These are phyloP conservation scores for Diplocarpon rosae DNA, from an alignment of 2,329 filamentous ascomycete genomes.

Conservation along the genomic window DNA sequence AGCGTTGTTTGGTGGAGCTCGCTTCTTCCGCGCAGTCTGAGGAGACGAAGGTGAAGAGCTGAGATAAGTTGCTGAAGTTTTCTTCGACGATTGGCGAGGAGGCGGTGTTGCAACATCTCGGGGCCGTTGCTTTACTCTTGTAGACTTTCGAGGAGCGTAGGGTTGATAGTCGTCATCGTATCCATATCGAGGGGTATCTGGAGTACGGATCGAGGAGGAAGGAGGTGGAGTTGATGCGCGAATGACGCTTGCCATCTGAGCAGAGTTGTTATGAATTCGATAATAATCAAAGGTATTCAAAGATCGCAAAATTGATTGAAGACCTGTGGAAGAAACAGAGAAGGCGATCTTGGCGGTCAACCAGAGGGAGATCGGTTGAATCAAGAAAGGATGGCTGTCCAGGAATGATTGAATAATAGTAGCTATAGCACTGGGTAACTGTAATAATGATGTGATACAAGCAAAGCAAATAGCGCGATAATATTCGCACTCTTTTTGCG, in stretches of 20 bases:
- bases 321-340: background rate
- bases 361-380: background rate
- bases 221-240: conserved; percentile 47
- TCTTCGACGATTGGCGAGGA: conserved; percentile 19
- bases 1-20: conserved; percentile 11
- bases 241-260: conserved; percentile 28
- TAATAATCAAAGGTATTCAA: background rate
- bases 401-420: too few relatives aligned
- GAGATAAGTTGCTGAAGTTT: conserved; percentile 14
- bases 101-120: conserved; percentile 43
- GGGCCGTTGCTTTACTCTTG: conserved; percentile 47
- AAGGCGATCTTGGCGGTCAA: too few relatives aligned
- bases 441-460: background rate
- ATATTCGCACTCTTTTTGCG: background rate
- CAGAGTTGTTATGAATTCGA: conserved; percentile 4
- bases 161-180: conserved; percentile 60
- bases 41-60: conserved; percentile 17
- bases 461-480: conserved; percentile 1
- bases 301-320: too few relatives aligned
- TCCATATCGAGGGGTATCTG: conserved; percentile 57
- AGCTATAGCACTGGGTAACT: too few relatives aligned
- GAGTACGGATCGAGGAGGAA: conserved; percentile 46
- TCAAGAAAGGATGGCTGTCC: too few relatives aligned
- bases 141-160: conserved; percentile 60
- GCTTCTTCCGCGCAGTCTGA: conserved; percentile 22